Evolutionary conservation across 345 rosid genomes (phyloP), one percentile per base, ranked within the genome.

Genomic region (Lumnitzera racemosa): DNA sequence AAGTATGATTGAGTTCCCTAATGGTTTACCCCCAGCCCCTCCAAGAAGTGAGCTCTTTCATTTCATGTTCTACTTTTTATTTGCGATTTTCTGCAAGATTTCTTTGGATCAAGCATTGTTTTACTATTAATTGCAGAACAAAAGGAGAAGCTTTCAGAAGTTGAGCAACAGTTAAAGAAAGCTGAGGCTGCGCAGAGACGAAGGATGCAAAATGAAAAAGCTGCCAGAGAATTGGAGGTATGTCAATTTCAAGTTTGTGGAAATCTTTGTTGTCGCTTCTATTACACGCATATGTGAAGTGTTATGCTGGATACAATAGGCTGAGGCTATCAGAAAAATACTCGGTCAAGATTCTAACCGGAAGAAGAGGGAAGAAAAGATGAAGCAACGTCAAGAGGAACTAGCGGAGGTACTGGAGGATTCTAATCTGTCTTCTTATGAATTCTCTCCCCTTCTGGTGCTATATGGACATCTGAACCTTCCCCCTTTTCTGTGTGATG

Each of bases 1-100:
- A 55, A 81, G 69, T 54, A 55, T 70, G 13, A 80, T 87, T 67
- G 97, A 87, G 62, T 92, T 85, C 78, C 88, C 97, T 23, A 76
- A 89, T 80, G 98, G 98, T 55, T 81, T 92, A 61, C 98, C 97
- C 53, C 97, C 91, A 48, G 83, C 98, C 13, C 96, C 96, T 31
- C 67, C 96, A 14, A 85, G 94, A 82, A 87, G 98, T 92, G 70
- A 71, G 97, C 60, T 54, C 69, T 64, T 52, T 53, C 60, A 15
- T 53, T 49, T 47, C 29, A 24, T 13, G 17, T 50, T 36, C 51
- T 8, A 20, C 41, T 17, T 3, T 23, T 12, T 17, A 20, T 46
- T 20, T 31, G 20, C 36, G 46, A 1, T 0, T 3, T 11, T 56
- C 53, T 12, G 31, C 16, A 12, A 7, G 1, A 24, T 51, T 55